Percentiles rank a stretch among this genome's conserved stretches.
Evolutionary conservation across 164 flowering plant species (phyloP).

Genomic region (Chloranthus sessilifolius): DNA sequence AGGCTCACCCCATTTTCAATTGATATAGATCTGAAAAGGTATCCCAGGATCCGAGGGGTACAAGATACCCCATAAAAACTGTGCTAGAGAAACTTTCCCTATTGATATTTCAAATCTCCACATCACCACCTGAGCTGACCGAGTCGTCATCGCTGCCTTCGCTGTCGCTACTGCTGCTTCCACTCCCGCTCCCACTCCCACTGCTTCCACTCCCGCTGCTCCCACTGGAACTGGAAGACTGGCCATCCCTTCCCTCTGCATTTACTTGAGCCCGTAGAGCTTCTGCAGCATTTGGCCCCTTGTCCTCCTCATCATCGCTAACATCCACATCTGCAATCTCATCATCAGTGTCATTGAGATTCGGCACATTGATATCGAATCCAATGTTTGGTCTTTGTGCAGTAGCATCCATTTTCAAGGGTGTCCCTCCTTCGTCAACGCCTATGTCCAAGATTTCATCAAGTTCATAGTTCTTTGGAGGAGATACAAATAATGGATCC

Average conservation of each 20-base stretch:
- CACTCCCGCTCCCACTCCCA: constrained; percentile 46
- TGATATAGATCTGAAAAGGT: too few species aligned
- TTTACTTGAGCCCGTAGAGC: constrained; percentile 79
- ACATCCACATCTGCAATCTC: constrained; percentile 90
- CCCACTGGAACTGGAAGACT: constrained; percentile 47
- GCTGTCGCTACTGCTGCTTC: constrained; percentile 50
- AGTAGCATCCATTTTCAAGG: constrained; percentile 22
- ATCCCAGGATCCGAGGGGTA: too few species aligned
- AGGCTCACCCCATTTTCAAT: too few species aligned
- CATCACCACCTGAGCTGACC: constrained; percentile 31
- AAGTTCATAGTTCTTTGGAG: constrained; percentile 30
- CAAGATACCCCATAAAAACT: too few species aligned
- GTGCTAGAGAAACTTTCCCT: too few species aligned
- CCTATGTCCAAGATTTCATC: constrained; percentile 53
- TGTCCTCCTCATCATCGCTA: constrained; percentile 59
- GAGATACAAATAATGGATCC: constrained; percentile 26
- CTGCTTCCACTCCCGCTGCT: constrained; percentile 70
- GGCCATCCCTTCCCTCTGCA: constrained; percentile 40
- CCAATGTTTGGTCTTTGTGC: constrained; percentile 24
- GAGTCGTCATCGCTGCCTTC: constrained; percentile 68
- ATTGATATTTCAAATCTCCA: constrained; percentile 6
- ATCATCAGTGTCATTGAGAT: constrained; percentile 57
- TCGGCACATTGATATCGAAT: constrained; percentile 39
- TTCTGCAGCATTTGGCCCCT: constrained; percentile 76
- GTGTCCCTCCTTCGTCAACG: constrained; percentile 41